A percentile compares a stretch with the other conserved stretches of the same genome.
These are phyloP conservation scores for Xylaria sp. DNA, from an alignment of 2,329 filamentous ascomycete species.

Conservation along the genomic window DNA sequence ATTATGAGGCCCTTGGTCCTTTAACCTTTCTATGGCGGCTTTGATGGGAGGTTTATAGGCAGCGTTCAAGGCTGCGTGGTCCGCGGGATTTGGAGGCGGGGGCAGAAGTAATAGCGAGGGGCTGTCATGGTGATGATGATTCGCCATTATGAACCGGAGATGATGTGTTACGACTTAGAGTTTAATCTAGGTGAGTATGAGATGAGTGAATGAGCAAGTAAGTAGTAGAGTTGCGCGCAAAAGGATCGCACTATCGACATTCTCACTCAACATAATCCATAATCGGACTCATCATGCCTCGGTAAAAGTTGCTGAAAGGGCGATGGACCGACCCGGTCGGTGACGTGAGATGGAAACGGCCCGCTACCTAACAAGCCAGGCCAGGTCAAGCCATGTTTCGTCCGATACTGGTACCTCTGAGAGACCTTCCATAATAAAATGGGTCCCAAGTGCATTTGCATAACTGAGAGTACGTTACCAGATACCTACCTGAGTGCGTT, in stretches of 20 bases:
- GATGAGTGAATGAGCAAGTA: no score
- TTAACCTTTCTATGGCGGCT: conserved; percentile 62
- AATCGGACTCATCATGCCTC: conserved; percentile 21
- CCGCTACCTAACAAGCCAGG: not conserved
- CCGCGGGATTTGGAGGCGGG: conserved; percentile 67
- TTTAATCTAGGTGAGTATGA: not conserved
- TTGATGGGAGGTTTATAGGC: conserved; percentile 70
- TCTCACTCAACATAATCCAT: not conserved
- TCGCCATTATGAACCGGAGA: conserved; percentile 33
- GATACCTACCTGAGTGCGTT: no score
- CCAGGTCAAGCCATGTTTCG: no score
- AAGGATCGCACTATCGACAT: not conserved
- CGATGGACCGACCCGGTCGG: conserved; percentile 5
- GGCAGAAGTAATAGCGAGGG: conserved; percentile 72
- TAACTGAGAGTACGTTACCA: no score
- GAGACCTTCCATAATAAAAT: no score
- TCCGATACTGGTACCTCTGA: not conserved
- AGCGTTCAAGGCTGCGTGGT: conserved; percentile 61
- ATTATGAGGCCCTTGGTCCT: conserved; percentile 46
- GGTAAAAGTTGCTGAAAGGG: conserved; percentile 18
- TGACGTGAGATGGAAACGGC: conserved; percentile 30
- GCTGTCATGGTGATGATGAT: conserved; percentile 41
- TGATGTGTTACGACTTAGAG: not conserved
- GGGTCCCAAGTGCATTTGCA: no score
- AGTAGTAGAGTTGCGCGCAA: not conserved